Percentiles rank a stretch among this genome's conserved stretches.
Evolutionary conservation across 805 yeast genomes (phyloP).

Genomic region (Cyberlindnera suaveolens): DNA sequence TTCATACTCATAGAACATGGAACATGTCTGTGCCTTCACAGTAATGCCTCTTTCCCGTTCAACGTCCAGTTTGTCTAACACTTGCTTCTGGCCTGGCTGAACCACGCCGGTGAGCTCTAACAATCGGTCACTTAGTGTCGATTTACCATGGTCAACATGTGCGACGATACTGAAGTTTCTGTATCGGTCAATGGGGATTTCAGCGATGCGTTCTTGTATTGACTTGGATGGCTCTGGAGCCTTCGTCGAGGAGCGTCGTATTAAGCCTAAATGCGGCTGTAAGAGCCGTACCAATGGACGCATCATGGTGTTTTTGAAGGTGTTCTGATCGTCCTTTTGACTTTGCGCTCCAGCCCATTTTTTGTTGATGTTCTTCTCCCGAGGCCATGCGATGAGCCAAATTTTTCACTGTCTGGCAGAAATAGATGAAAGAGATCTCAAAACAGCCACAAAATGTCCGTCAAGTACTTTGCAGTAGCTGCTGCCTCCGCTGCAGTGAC

Average conservation of each 20-base stretch:
- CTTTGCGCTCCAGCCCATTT: background rate
- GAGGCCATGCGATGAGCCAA: background rate
- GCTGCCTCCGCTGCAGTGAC: conserved; percentile 27
- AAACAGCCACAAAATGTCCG: conserved; percentile 4
- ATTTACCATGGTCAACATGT: conserved; percentile 87
- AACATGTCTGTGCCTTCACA: conserved; percentile 93
- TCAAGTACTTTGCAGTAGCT: conserved; percentile 25
- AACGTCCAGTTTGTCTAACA: conserved; percentile 86
- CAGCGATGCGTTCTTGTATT: conserved; percentile 54
- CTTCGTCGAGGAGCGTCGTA: background rate
- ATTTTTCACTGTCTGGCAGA: background rate
- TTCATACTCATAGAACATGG: conserved; percentile 74
- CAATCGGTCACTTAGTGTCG: conserved; percentile 83
- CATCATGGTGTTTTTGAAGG: background rate
- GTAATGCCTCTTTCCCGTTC: conserved; percentile 96
- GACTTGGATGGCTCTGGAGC: conserved; percentile 1
- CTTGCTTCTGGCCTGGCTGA: conserved; percentile 76
- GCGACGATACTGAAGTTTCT: conserved; percentile 94
- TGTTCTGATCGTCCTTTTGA: background rate
- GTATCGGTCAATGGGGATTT: conserved; percentile 76
- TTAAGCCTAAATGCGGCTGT: background rate
- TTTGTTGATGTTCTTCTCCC: background rate
- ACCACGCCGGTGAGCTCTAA: conserved; percentile 88
- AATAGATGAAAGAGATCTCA: background rate
- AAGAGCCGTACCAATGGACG: background rate